Evolutionary conservation across 345 rosid species (phyloP).

Genomic region (Salix caprea): DNA sequence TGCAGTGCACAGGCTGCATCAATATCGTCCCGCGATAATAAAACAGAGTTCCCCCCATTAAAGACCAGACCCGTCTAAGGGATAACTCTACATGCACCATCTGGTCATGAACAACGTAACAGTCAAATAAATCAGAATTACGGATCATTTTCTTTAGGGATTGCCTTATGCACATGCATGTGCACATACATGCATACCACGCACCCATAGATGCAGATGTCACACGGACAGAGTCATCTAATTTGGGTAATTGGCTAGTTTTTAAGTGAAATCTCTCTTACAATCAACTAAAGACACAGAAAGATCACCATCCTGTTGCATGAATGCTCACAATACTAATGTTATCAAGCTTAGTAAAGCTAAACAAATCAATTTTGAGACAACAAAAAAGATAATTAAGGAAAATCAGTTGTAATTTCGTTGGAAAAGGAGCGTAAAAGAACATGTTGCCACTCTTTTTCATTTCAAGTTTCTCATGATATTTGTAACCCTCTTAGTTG

Average conservation of each 20-base stretch:
- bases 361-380: not conserved
- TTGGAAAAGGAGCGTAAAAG: not conserved
- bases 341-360: not conserved
- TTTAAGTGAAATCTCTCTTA: not conserved
- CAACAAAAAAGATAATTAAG: not conserved
- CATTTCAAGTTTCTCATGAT: not conserved
- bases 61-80: not conserved
- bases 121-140: not conserved
- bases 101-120: no score
- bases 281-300: constrained; percentile 5
- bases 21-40: constrained; percentile 59
- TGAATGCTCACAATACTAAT: not conserved
- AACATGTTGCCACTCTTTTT: not conserved
- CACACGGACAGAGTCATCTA: not conserved
- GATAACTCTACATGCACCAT: not conserved
- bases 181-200: not conserved
- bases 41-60: not conserved
- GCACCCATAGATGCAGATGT: not conserved
- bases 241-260: constrained; percentile 4
- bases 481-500: no score
- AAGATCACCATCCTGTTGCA: not conserved
- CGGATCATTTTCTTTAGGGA: not conserved
- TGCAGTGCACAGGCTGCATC: constrained; percentile 67
- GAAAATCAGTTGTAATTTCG: not conserved
- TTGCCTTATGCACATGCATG: not conserved